These are phyloP conservation scores for Kodamaea derodonti DNA, from an alignment of 1,139 yeast species.

Conservation along the genomic window DNA sequence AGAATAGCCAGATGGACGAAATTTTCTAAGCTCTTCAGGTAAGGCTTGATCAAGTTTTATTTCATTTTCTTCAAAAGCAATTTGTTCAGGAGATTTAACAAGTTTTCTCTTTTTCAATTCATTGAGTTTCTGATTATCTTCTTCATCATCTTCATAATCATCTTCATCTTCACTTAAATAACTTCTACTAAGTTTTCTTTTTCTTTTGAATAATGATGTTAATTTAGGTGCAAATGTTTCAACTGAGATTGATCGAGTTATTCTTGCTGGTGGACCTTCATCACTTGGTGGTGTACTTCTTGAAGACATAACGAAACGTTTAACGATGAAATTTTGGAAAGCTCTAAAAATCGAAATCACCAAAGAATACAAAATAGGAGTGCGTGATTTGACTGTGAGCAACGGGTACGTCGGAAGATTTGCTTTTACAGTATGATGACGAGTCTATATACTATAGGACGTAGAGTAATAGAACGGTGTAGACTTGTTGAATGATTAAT, in stretches of 20 bases:
- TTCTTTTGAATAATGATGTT: conserved; percentile 37
- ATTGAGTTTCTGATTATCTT: conserved; percentile 5
- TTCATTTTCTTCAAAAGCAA: conserved; percentile 46
- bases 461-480: no score
- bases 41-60: conserved; percentile 52
- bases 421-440: no score
- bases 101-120: conserved; percentile 6
- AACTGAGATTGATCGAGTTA: conserved; percentile 35
- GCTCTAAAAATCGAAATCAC: no score
- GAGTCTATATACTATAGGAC: no score
- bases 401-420: no score
- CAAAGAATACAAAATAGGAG: no score
- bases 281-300: conserved; percentile 1
- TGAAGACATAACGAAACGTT: no score
- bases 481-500: no score
- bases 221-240: conserved; percentile 40
- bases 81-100: conserved; percentile 23
- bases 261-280: neutral
- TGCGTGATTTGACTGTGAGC: no score
- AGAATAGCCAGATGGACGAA: conserved; percentile 64
- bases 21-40: conserved; percentile 63
- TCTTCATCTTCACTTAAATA: conserved; percentile 10
- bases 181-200: conserved; percentile 21
- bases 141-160: conserved; percentile 9
- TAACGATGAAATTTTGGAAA: no score